Percentiles rank a stretch among this genome's conserved stretches.
phyloP scores from a whole-genome alignment of 73 alveolate species.

The Tetrahymena malaccensis region DNA sequence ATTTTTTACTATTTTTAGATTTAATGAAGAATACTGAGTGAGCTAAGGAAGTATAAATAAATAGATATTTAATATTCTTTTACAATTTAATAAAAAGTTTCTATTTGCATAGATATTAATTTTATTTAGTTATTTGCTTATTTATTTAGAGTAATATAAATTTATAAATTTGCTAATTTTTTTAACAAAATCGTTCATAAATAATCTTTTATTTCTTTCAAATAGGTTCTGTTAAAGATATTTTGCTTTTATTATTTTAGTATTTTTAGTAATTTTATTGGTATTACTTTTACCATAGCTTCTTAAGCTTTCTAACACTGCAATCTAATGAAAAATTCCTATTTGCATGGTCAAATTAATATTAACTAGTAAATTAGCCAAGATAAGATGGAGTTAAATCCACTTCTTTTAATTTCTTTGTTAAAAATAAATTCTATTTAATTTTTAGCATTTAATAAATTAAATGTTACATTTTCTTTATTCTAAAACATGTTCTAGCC shows the following conservation, averaged over 20 bases:
- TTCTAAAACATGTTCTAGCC: neutral
- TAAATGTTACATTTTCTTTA: neutral
- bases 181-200: no score
- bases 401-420: neutral
- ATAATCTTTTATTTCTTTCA: neutral
- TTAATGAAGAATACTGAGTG: no score
- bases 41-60: neutral
- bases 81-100: neutral
- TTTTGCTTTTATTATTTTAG: neutral
- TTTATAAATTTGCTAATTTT: neutral
- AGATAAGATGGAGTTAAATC: neutral
- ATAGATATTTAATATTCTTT: neutral
- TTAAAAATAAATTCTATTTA: neutral
- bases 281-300: neutral
- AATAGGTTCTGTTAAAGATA: neutral
- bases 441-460: neutral
- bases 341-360: neutral
- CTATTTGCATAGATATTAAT: no score
- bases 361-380: neutral
- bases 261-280: neutral
- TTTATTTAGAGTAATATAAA: neutral
- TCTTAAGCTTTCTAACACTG: neutral
- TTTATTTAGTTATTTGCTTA: no score
- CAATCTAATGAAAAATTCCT: neutral
- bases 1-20: neutral